Base-by-base conservation (phyloP, 495 filamentous ascomycete species). In the Xylaria longipes region DNA sequence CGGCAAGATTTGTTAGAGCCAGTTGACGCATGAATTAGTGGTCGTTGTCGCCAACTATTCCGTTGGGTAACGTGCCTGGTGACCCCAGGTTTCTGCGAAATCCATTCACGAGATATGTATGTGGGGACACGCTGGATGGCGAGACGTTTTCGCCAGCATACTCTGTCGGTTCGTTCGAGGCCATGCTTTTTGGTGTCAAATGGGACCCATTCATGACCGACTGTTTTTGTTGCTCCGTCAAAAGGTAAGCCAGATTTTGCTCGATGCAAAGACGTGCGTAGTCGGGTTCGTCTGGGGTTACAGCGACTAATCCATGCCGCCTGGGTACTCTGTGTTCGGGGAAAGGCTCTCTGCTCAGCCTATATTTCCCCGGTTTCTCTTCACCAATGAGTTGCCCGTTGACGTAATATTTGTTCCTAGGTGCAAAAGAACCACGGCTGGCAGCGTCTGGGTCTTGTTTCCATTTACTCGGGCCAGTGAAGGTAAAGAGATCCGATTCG, bases 391-490 rank as follows among this genome's bases (percentile, higher is more conserved):
- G 68, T 37, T 81, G 66, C 37, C 85, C 85, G 70, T 85, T 85
- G 45, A 84, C 70, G 57, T 82, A 87, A 66, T 85, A 78, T 74
- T 84, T 87, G 74, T 76, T 80, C 67, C 82, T 75, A 0, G 85
- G 85, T 15, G 83, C 83, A 72, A 82, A 84, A 6, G 75, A 73
- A 33, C 79, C 71, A 41, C 72, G 76, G n/a, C 77, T 78, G 65
- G 78, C 74, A 5, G 82, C 81, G 63, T 83, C 83, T 0, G 84
- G 86, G 71, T 89, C 87, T 45, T 79, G 80, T 72, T 82, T 87
- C 85, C 86, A 89, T 77, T 87, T 87, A 57, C 79, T 75, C n/a
- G 78, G 75, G 9, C 76, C 71, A 41, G 68, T 63, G 75, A 79
- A 86, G 11, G 73, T 79, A n/a, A 50, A 71, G 56, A 78, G 75